Percentiles rank a stretch among this genome's conserved stretches.
Evolutionary conservation across 2,329 filamentous ascomycete genomes (phyloP).

Genomic region (Alternaria rosae): DNA sequence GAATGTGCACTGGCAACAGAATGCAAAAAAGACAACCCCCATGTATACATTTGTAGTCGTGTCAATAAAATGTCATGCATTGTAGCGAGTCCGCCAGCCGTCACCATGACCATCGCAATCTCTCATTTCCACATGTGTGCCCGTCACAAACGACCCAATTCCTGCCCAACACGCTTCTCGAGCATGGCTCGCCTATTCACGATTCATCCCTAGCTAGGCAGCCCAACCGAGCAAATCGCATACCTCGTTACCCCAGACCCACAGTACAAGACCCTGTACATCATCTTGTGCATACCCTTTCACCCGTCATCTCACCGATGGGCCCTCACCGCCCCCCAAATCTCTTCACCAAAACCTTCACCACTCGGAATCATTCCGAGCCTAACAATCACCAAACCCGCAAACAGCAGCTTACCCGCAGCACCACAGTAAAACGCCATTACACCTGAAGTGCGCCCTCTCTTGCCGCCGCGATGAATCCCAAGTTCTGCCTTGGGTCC

Average conservation of each 20-base stretch:
- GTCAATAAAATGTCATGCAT: neutral
- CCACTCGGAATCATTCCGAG: conserved; percentile 3
- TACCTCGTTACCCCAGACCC: conserved; percentile 23
- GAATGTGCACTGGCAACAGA: conserved; percentile 5
- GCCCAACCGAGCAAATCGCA: conserved; percentile 15
- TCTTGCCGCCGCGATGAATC: neutral
- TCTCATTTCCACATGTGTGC: conserved; percentile 9
- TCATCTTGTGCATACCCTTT: conserved; percentile 3
- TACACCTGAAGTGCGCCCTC: neutral
- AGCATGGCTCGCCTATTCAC: neutral
- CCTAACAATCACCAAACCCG: neutral
- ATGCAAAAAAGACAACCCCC: neutral
- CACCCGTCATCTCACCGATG: conserved; percentile 8
- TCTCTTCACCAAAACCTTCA: conserved; percentile 1
- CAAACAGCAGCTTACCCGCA: conserved; percentile 10
- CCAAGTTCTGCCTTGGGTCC: neutral
- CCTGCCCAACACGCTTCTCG: neutral
- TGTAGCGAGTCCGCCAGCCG: neutral
- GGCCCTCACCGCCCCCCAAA: conserved; percentile 10
- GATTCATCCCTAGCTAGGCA: conserved; percentile 6
- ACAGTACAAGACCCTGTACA: conserved; percentile 14
- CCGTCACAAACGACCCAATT: conserved; percentile 5
- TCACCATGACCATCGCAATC: conserved; percentile 9
- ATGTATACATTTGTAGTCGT: neutral
- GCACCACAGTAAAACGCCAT: neutral